Conservation (phyloP, 2,329 filamentous ascomycete genomes). For the Aphanocladium album region DNA sequence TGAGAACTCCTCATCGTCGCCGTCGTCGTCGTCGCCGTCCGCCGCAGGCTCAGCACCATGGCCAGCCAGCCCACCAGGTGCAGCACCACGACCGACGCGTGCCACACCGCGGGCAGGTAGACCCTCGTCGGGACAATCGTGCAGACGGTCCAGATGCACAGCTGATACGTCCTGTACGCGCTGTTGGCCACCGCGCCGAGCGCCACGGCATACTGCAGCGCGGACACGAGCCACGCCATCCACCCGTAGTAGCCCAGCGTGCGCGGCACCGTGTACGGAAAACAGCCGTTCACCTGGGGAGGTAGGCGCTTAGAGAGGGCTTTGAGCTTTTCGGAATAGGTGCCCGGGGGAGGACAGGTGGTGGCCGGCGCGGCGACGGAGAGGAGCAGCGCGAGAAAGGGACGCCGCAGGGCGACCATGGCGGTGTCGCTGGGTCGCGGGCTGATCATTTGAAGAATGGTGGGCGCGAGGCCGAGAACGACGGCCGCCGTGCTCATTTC, state of each 20-base stretch:
- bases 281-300: not conserved
- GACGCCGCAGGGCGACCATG: not conserved
- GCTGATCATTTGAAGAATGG: not conserved
- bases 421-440: slow-evolving; percentile 1
- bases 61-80: not conserved
- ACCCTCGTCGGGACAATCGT: not conserved
- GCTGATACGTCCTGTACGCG: slow-evolving; percentile 6
- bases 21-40: too few species aligned
- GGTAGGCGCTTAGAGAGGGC: not conserved
- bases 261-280: not conserved
- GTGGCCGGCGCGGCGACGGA: not conserved
- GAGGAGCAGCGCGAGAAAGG: not conserved
- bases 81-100: not conserved
- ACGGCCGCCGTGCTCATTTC: slow-evolving; percentile 3
- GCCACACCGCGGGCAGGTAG: slow-evolving; percentile 3
- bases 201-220: not conserved
- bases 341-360: not conserved
- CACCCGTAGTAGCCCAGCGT: not conserved
- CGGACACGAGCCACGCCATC: not conserved
- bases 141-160: slow-evolving; percentile 6
- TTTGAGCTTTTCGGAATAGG: not conserved
- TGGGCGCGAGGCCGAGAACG: not conserved
- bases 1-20: too few species aligned
- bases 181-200: slow-evolving; percentile 1
- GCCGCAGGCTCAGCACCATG: not conserved